A percentile compares a stretch with the other conserved stretches of the same genome.
phyloP scores from a whole-genome alignment of 176 grass and related monocot genomes.

The Melocanna baccifera region DNA sequence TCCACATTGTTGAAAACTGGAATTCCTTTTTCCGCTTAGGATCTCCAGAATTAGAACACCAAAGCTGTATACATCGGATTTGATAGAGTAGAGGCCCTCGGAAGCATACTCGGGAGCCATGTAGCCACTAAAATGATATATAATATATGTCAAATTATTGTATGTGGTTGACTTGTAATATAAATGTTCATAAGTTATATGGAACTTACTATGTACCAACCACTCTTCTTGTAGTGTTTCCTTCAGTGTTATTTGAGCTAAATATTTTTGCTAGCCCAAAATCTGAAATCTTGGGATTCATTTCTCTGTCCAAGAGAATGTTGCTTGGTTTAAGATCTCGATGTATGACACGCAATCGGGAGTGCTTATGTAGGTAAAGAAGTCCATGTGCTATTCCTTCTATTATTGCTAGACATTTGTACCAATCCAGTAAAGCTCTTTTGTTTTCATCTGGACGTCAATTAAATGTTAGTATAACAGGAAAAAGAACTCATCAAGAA shows the following conservation, averaged over 20 bases:
- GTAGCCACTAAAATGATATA: constrained; percentile 12
- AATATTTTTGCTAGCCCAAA: constrained; percentile 39
- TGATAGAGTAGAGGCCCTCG: constrained; percentile 11
- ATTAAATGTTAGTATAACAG: no score
- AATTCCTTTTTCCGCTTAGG: background rate
- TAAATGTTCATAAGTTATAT: background rate
- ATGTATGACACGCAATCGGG: constrained; percentile 34
- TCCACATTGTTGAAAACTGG: background rate
- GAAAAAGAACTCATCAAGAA: no score
- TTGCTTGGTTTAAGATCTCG: constrained; percentile 51
- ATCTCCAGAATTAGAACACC: constrained; percentile 13
- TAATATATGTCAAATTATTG: no score
- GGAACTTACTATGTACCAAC: constrained; percentile 53
- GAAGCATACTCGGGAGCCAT: background rate
- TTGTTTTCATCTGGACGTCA: constrained; percentile 22
- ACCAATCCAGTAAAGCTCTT: constrained; percentile 36
- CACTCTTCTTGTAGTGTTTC: constrained; percentile 30
- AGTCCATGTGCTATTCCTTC: constrained; percentile 31
- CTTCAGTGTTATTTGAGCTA: constrained; percentile 15
- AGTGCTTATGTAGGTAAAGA: constrained; percentile 1
- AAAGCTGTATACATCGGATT: constrained; percentile 8
- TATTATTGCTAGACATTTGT: constrained; percentile 27
- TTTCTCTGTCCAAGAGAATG: constrained; percentile 9
- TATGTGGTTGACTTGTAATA: background rate
- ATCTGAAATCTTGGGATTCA: constrained; percentile 42